phyloP scores from a whole-genome alignment of 306 rosid species.

The Lathyrus tuberosus region DNA sequence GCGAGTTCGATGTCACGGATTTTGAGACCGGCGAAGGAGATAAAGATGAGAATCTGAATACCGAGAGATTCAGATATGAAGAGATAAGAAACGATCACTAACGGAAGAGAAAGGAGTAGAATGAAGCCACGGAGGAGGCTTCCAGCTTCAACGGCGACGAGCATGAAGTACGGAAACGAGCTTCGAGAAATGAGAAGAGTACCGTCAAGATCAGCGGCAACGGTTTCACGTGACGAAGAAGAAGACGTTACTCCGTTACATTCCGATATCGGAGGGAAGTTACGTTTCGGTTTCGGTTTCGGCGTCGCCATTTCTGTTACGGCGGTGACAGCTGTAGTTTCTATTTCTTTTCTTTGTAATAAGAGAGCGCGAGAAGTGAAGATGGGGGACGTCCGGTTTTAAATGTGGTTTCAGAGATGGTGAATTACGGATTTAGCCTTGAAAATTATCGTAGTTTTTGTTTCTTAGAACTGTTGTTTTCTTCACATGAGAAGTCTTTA shows the following conservation, averaged over 20 bases:
- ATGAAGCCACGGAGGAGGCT: conserved; percentile 86
- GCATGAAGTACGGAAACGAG: conserved; percentile 94
- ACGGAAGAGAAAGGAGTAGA: conserved; percentile 83
- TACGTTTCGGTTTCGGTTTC: conserved; percentile 43
- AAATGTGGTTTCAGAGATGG: conserved; percentile 43
- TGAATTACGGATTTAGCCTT: conserved; percentile 40
- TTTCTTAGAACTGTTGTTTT: not conserved
- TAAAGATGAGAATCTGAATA: conserved; percentile 90
- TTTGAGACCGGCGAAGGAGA: conserved; percentile 88
- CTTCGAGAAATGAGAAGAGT: conserved; percentile 78
- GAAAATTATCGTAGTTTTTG: not conserved
- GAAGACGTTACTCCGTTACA: conserved; percentile 44
- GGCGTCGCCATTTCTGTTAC: conserved; percentile 45
- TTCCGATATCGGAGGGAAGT: conserved; percentile 59
- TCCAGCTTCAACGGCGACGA: conserved; percentile 93
- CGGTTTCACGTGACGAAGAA: conserved; percentile 48
- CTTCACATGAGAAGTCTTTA: not conserved
- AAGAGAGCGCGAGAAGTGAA: conserved; percentile 8
- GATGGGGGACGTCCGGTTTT: conserved; percentile 44
- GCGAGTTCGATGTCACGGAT: conserved; percentile 92
- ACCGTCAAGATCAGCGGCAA: conserved; percentile 96
- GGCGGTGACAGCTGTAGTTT: conserved; percentile 19
- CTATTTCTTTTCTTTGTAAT: not conserved
- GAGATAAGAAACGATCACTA: conserved; percentile 73
- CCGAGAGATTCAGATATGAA: conserved; percentile 90